phyloP scores from a whole-genome alignment of 305 asterid species.

The Withania somnifera region DNA sequence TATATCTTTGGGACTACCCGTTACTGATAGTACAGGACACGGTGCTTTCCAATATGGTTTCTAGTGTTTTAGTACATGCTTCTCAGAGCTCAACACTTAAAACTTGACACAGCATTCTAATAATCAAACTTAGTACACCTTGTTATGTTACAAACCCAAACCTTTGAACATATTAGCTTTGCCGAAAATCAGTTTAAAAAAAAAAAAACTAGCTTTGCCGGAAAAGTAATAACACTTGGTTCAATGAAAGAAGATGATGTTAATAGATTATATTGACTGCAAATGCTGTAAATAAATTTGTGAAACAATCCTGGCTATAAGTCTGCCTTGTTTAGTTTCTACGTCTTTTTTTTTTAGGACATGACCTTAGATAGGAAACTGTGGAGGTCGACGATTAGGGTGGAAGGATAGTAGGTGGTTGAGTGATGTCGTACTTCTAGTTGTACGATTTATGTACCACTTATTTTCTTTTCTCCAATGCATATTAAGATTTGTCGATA shows the following conservation, averaged over 20 bases:
- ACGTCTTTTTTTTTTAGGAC: not conserved
- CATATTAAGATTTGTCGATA: too few species aligned
- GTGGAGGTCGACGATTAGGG: too few species aligned
- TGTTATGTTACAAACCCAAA: not conserved
- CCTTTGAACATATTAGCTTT: not conserved
- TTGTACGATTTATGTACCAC: too few species aligned
- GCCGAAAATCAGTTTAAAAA: too few species aligned
- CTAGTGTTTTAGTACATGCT: not conserved
- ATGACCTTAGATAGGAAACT: too few species aligned
- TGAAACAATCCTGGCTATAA: not conserved
- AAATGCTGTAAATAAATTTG: not conserved
- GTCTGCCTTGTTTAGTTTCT: not conserved
- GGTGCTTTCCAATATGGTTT: not conserved
- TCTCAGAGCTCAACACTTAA: not conserved
- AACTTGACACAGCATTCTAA: not conserved
- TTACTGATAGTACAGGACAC: not conserved
- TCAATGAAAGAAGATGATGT: not conserved
- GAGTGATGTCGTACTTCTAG: too few species aligned
- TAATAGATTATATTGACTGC: not conserved
- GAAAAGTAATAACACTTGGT: not conserved
- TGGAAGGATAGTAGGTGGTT: too few species aligned
- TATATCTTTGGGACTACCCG: not conserved
- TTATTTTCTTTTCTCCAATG: too few species aligned
- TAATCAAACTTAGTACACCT: not conserved
- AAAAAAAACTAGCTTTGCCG: not conserved